Evolutionary conservation across 306 rosid genomes (phyloP).

Genomic region (Malus fusca): DNA sequence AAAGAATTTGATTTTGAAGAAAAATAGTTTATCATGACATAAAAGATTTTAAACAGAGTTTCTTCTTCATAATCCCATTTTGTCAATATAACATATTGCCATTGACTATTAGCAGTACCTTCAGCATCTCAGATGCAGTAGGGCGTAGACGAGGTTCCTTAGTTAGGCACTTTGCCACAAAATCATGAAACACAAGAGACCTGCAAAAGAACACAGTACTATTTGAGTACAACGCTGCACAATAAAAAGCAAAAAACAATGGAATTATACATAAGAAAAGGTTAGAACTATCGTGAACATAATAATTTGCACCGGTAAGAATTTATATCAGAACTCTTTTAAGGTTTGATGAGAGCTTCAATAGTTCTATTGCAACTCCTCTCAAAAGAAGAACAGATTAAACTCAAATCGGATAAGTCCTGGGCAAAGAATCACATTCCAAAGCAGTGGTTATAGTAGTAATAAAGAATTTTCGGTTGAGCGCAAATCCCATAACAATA

Average conservation of each 20-base stretch:
- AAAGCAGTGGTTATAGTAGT: not conserved
- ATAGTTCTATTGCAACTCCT: not conserved
- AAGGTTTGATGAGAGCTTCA: not conserved
- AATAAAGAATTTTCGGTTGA: not conserved
- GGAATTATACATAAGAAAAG: not conserved
- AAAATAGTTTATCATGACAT: not conserved
- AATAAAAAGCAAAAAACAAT: not conserved
- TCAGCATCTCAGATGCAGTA: constrained; percentile 89
- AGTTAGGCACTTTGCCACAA: constrained; percentile 92
- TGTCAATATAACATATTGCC: not conserved
- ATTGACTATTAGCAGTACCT: constrained; percentile 42
- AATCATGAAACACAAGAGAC: constrained; percentile 94
- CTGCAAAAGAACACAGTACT: constrained; percentile 36
- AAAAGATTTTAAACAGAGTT: not conserved
- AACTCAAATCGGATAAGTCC: not conserved
- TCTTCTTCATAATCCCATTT: not conserved
- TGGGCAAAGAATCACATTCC: not conserved
- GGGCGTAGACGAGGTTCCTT: constrained; percentile 97
- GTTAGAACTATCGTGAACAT: not conserved
- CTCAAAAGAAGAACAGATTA: not conserved
- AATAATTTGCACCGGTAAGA: not conserved
- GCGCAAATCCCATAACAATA: not conserved
- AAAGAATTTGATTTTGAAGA: not conserved
- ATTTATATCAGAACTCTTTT: not conserved
- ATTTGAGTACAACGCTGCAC: not conserved